Percentiles rank a stretch among this genome's conserved stretches.
phyloP scores from a whole-genome alignment of 208 protist genomes.

The Vickermania ingenoplastis region DNA sequence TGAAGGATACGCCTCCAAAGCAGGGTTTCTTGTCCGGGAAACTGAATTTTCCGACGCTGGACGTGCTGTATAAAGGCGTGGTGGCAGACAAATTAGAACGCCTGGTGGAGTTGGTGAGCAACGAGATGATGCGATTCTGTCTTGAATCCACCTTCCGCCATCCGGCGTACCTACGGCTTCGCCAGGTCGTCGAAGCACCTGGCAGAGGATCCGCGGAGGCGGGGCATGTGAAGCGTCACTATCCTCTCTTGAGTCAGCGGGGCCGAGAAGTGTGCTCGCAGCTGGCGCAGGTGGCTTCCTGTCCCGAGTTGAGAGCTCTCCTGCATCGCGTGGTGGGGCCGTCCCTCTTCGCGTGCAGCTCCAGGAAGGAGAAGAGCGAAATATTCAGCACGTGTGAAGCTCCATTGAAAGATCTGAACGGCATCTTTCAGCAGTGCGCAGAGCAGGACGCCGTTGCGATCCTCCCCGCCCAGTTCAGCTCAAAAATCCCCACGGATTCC shows the following conservation, averaged over 20 bases:
- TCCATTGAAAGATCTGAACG: constrained; percentile 30
- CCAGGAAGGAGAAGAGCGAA: too few relatives aligned
- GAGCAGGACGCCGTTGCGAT: constrained; percentile 77
- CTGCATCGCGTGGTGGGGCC: neutral
- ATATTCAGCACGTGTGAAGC: too few relatives aligned
- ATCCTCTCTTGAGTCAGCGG: neutral
- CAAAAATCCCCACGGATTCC: too few relatives aligned
- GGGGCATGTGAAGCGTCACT: neutral
- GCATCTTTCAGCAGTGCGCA: constrained; percentile 60
- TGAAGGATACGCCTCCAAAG: too few relatives aligned
- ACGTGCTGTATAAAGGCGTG: too few relatives aligned
- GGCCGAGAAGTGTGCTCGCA: neutral
- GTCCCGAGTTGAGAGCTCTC: neutral
- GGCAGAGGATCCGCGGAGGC: neutral
- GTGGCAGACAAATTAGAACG: neutral
- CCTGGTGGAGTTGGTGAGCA: neutral
- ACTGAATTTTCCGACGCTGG: too few relatives aligned
- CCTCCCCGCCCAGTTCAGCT: constrained; percentile 18
- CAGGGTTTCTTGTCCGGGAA: too few relatives aligned
- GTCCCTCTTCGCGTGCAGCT: neutral
- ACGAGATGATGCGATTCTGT: neutral
- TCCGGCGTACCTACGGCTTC: neutral
- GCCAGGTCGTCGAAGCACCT: neutral
- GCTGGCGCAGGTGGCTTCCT: neutral
- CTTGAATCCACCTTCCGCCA: neutral